Conservation (phyloP, 1,284 basidiomycete genomes). For the Malassezia psittaci region DNA sequence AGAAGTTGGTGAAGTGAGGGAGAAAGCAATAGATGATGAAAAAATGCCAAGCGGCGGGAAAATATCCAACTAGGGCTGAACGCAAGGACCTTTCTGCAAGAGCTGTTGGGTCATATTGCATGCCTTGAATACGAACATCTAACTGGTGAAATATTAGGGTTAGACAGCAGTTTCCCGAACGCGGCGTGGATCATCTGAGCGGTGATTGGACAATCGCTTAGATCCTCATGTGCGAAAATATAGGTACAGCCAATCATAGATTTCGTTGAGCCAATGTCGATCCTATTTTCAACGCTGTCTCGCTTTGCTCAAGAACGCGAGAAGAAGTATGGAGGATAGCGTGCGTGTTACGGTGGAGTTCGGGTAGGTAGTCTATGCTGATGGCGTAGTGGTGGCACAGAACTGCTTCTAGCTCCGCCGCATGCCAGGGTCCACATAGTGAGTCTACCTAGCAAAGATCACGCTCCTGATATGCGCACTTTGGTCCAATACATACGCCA, state of each 20-base stretch:
- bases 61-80: no score
- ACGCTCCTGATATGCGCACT: conserved; percentile 59
- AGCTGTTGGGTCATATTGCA: no score
- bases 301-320: no score
- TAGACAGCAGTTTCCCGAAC: no score
- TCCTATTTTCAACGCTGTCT: no score
- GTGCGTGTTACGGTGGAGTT: conserved; percentile 14
- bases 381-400: conserved; percentile 33
- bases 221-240: background rate
- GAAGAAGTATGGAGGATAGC: background rate
- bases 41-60: no score
- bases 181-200: no score
- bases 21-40: background rate
- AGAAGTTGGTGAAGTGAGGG: background rate
- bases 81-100: no score
- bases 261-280: no score
- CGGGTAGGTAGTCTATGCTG: conserved; percentile 5
- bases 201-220: no score
- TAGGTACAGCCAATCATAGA: background rate
- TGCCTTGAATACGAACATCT: no score
- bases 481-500: conserved; percentile 70
- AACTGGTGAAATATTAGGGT: no score
- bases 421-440: conserved; percentile 35
- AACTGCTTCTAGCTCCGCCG: conserved; percentile 39
- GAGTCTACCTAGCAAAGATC: conserved; percentile 13